phyloP scores from a whole-genome alignment of 78 protist species.

The Bodo saltans region DNA sequence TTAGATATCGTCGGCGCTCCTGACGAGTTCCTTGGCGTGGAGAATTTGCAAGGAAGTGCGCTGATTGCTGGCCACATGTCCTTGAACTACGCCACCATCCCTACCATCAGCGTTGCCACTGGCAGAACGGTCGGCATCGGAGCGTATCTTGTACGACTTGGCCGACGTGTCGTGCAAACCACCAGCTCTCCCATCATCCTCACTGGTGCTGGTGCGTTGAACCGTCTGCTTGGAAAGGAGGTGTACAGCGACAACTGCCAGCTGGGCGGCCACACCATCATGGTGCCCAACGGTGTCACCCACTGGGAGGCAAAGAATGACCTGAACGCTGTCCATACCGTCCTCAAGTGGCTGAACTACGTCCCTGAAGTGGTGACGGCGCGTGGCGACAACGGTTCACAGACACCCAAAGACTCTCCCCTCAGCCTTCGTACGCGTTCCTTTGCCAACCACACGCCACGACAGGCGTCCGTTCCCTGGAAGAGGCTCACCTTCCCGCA shows the following conservation, averaged over 20 bases:
- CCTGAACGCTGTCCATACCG: constrained; percentile 59
- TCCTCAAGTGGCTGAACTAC: constrained; percentile 79
- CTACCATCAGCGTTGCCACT: constrained; percentile 83
- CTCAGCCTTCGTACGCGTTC: no score
- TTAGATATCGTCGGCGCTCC: constrained; percentile 65
- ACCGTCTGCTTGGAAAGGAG: constrained; percentile 83
- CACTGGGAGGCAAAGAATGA: constrained; percentile 75
- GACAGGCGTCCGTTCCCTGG: constrained; percentile 50
- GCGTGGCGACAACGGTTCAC: no score
- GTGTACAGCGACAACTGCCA: constrained; percentile 89
- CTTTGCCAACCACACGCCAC: not conserved
- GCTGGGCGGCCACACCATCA: constrained; percentile 93
- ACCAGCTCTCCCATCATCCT: constrained; percentile 77
- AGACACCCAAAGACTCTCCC: not conserved
- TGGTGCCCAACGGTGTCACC: constrained; percentile 92
- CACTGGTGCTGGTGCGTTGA: constrained; percentile 92
- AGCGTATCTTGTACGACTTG: constrained; percentile 92
- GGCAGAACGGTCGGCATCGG: constrained; percentile 97
- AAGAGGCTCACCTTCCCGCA: no score
- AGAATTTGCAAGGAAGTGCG: constrained; percentile 92
- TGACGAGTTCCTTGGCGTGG: constrained; percentile 91
- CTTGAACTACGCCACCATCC: constrained; percentile 79
- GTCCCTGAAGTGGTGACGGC: constrained; percentile 52
- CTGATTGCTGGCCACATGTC: constrained; percentile 95
- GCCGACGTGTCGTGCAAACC: constrained; percentile 79